These are phyloP conservation scores for Hypoxylon perforatum DNA, from an alignment of 495 filamentous ascomycete genomes.

Conservation along the genomic window DNA sequence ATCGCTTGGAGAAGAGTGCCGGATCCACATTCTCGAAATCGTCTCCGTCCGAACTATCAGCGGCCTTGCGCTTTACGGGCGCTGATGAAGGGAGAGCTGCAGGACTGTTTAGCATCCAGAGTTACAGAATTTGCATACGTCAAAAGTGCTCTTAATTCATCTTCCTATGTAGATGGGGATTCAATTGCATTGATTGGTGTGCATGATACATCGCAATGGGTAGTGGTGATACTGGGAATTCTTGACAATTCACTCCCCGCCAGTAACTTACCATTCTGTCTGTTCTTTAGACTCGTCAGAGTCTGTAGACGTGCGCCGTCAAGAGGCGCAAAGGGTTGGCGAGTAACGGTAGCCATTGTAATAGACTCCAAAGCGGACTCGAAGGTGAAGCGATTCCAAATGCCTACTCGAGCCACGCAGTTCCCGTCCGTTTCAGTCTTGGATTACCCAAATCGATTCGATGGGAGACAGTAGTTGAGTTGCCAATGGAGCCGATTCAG, in stretches of 20 bases:
- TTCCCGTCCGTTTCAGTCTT: conserved; percentile 26
- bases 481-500: conserved; percentile 15
- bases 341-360: conserved; percentile 58
- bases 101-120: conserved; percentile 36
- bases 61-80: conserved; percentile 58
- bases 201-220: conserved; percentile 8
- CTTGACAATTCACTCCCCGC: conserved; percentile 1
- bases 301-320: conserved; percentile 63
- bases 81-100: conserved; percentile 51
- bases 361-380: conserved; percentile 35
- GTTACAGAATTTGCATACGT: conserved; percentile 2
- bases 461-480: conserved; percentile 28
- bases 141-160: conserved; percentile 3
- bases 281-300: conserved; percentile 69
- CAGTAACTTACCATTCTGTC: conserved; percentile 69
- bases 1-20: conserved; percentile 70
- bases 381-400: conserved; percentile 15
- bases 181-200: conserved; percentile 7
- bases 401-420: conserved; percentile 28
- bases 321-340: conserved; percentile 69
- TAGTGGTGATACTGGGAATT: not conserved
- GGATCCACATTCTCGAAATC: conserved; percentile 89
- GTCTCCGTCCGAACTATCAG: conserved; percentile 59
- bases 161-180: not conserved
- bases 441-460: conserved; percentile 26